phyloP scores from a whole-genome alignment of 2,329 filamentous ascomycete species.

The Fusarium gaditjirri region DNA sequence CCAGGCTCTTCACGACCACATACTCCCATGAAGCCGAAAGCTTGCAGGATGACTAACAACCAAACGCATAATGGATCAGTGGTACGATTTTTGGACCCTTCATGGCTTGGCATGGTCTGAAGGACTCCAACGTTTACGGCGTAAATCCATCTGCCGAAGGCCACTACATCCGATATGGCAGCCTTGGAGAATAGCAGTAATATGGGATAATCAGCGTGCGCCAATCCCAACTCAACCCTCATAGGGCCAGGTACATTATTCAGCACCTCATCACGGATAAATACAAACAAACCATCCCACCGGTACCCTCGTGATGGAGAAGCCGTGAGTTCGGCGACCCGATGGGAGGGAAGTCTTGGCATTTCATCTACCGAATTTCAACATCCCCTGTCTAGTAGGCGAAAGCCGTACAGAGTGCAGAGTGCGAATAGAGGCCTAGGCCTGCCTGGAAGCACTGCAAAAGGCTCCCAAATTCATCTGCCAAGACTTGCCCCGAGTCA shows the following conservation, averaged over 20 bases:
- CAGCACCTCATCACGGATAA: constrained; percentile 30
- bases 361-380: background rate
- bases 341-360: background rate
- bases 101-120: constrained; percentile 17
- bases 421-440: constrained; percentile 8
- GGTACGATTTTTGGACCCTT: constrained; percentile 18
- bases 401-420: constrained; percentile 7
- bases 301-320: constrained; percentile 21
- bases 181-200: background rate
- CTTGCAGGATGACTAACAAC: background rate
- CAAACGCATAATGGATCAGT: background rate
- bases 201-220: background rate
- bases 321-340: background rate
- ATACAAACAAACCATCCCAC: constrained; percentile 13
- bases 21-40: background rate
- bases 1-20: constrained; percentile 51
- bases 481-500: background rate
- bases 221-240: background rate
- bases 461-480: background rate
- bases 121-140: constrained; percentile 21
- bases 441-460: background rate
- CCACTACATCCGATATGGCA: background rate
- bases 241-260: background rate
- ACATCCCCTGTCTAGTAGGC: background rate
- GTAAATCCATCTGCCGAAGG: background rate